Evolutionary conservation across 1,284 basidiomycete species (phyloP), one percentile per base, ranked within the genome.

Genomic region (Leccinum fuscescens): DNA sequence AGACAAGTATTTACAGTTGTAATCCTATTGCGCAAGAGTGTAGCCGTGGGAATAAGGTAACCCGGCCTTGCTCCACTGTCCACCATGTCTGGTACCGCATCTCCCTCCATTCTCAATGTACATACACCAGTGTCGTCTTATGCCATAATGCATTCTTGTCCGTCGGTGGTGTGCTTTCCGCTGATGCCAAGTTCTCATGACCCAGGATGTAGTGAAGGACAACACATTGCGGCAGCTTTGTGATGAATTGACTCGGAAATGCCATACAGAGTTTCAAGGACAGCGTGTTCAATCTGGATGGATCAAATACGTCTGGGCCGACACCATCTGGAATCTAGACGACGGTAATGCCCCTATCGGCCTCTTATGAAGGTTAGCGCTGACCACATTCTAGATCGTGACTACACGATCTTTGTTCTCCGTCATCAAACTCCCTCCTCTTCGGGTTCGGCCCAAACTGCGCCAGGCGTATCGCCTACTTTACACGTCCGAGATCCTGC

Each of bases 361-460:
- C 54, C 22, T 20, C 5, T 29, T 22, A 24, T 35, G 52, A 44
- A 55, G 42, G 56, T 17, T 22, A 39, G 6, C 17, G 7, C 17
- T 15, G 17, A 33, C 12, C 39, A 31, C 15, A 50, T 46, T 58
- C 7, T 69, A 92, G 90, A 90, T 39, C 84, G 88, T 2, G 90
- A 93, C 74, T 92, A 92, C 72, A 84, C 84, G 5, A 93, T 93
- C 53, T 90, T 91, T 65, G 77, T 79, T 42, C 91, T 90, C 89
- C 78, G 90, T 22, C 80, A 82, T 44, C 42, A 44, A 20, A 44
- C 17, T 56, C 82, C 84, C 63, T 24, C 65, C 11, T 65, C 70
- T 20, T 66, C 68, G 33, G 64, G 62, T 44, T 75, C 77, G 1
- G 56, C 64, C 15, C 61, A 67, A 46, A 59, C 56, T 12, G 49